A percentile compares a stretch with the other conserved stretches of the same genome.
Conservation (phyloP, 2,329 filamentous ascomycete genomes). For the Aspergillus piperis region DNA sequence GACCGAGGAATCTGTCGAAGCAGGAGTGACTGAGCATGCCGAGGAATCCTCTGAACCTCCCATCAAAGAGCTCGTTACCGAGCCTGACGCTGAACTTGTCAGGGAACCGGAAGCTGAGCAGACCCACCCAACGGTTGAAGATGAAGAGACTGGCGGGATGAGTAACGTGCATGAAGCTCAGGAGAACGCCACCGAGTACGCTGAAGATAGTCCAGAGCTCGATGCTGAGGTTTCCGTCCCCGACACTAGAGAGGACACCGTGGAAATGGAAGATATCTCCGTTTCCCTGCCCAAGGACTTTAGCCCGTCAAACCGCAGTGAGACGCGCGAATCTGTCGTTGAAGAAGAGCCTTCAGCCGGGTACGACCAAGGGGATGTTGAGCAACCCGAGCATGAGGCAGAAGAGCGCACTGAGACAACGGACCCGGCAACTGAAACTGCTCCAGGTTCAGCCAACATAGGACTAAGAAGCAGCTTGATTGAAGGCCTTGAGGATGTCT, state of each 20-base stretch:
- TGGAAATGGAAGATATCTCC: background rate
- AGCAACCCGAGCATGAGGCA: background rate
- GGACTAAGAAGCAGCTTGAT: slow-evolving; percentile 7
- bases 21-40: background rate
- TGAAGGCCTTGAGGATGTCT: slow-evolving; percentile 23
- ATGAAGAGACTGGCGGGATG: background rate
- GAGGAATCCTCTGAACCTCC: background rate
- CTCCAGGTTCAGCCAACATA: background rate
- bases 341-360: background rate
- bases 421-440: background rate
- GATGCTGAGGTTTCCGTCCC: background rate
- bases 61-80: background rate
- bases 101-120: background rate
- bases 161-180: background rate
- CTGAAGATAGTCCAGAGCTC: slow-evolving; percentile 2
- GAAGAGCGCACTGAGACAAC: background rate
- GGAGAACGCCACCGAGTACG: background rate
- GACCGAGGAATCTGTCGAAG: background rate
- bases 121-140: background rate
- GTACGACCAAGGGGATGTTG: background rate
- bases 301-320: background rate
- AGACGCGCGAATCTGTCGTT: background rate
- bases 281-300: background rate
- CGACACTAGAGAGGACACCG: background rate
- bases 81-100: background rate